Conservation (phyloP, 345 rosid species). For the Boechera retrofracta region DNA sequence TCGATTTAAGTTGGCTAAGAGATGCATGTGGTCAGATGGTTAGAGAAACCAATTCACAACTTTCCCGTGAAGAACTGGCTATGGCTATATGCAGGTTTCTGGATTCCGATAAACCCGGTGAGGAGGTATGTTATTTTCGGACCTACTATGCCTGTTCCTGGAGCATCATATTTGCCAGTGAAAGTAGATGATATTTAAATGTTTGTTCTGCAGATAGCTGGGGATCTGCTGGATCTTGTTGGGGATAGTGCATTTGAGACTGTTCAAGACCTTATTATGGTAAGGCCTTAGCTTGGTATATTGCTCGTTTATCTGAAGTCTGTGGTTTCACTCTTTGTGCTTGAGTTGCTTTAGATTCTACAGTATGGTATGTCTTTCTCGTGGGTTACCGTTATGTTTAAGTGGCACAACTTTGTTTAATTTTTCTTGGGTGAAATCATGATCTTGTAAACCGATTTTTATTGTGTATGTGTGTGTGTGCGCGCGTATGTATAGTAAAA, state of each 20-base stretch:
- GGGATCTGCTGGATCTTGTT: slow-evolving; percentile 88
- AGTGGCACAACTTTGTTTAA: slow-evolving; percentile 6
- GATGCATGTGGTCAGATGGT: slow-evolving; percentile 74
- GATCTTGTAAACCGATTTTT: slow-evolving; percentile 1
- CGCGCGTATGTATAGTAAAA: background rate
- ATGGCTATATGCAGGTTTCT: slow-evolving; percentile 92
- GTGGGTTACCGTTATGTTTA: slow-evolving; percentile 11
- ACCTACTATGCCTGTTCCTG: slow-evolving; percentile 32
- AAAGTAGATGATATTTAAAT: slow-evolving; percentile 28
- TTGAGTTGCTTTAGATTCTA: slow-evolving; percentile 25
- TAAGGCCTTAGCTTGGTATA: slow-evolving; percentile 43
- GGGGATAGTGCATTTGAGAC: slow-evolving; percentile 94
- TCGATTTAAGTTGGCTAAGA: slow-evolving; percentile 85
- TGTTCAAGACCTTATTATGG: slow-evolving; percentile 84
- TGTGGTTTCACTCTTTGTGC: background rate
- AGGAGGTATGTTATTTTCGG: slow-evolving; percentile 66
- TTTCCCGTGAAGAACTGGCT: slow-evolving; percentile 88
- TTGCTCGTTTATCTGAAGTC: slow-evolving; percentile 30
- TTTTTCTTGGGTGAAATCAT: slow-evolving; percentile 5
- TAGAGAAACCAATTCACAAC: slow-evolving; percentile 69
- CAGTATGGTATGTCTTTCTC: slow-evolving; percentile 1
- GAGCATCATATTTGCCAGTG: slow-evolving; percentile 19
- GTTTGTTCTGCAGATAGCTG: slow-evolving; percentile 67
- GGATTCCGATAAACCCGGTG: slow-evolving; percentile 88
- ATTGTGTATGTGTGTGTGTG: background rate